These are phyloP conservation scores for Populus tremula DNA, from an alignment of 345 rosid genomes.

Conservation along the genomic window DNA sequence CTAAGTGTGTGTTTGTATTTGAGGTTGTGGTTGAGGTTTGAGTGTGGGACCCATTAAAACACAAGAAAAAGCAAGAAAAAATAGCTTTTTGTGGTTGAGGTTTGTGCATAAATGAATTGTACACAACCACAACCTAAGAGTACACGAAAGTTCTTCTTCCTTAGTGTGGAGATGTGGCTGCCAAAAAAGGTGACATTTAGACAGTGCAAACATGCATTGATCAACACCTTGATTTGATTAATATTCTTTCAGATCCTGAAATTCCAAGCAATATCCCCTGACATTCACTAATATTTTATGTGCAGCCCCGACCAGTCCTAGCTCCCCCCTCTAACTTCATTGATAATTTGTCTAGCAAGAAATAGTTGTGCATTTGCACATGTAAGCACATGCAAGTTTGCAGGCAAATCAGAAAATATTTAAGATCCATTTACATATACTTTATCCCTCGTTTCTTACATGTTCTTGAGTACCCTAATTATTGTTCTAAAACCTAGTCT, in stretches of 20 bases:
- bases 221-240: not conserved
- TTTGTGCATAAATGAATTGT: too few relatives aligned
- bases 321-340: too few relatives aligned
- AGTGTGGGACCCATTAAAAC: too few relatives aligned
- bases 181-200: not conserved
- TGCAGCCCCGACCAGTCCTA: not conserved
- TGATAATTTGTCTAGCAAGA: not conserved
- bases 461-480: too few relatives aligned
- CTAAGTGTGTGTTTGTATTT: too few relatives aligned
- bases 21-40: too few relatives aligned
- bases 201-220: not conserved
- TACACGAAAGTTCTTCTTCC: not conserved
- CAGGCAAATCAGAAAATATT: not conserved
- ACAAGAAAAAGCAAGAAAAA: too few relatives aligned
- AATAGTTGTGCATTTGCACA: not conserved
- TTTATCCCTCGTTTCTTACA: not conserved
- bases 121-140: too few relatives aligned
- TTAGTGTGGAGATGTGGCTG: not conserved
- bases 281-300: not conserved
- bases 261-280: not conserved
- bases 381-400: conserved; percentile 3
- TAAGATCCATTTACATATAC: not conserved
- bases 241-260: not conserved
- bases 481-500: too few relatives aligned
- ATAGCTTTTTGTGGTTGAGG: too few relatives aligned